Evolutionary conservation across 805 yeast species (phyloP).

Genomic region (Myxozyma nipponensis): DNA sequence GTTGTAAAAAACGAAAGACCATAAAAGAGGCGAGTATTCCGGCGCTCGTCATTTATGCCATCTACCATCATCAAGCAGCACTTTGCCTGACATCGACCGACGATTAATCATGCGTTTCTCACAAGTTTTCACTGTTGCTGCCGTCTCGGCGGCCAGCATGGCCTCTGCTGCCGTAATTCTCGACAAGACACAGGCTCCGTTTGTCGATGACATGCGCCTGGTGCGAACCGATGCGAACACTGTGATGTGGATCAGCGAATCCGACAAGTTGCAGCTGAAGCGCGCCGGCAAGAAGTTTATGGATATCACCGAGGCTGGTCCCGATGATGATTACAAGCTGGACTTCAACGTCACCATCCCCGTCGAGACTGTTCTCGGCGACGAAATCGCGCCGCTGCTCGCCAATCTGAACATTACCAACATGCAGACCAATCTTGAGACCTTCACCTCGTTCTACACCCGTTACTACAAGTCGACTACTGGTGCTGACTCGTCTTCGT

Average conservation of each 20-base stretch:
- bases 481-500: constrained; percentile 68
- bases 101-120: constrained; percentile 19
- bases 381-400: constrained; percentile 44
- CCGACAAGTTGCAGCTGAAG: constrained; percentile 45
- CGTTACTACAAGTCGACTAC: constrained; percentile 69
- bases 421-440: constrained; percentile 53
- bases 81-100: too few species aligned
- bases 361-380: constrained; percentile 36
- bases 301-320: constrained; percentile 22
- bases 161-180: constrained; percentile 21
- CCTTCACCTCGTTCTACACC: constrained; percentile 66
- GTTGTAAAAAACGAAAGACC: too few species aligned
- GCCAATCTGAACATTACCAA: constrained; percentile 45
- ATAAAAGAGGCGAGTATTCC: too few species aligned
- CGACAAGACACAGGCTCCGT: constrained; percentile 16
- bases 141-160: constrained; percentile 4
- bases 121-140: not conserved
- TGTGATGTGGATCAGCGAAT: constrained; percentile 38
- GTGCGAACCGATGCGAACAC: constrained; percentile 24
- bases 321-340: not conserved
- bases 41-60: too few species aligned
- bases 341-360: constrained; percentile 52
- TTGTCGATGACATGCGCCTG: constrained; percentile 23
- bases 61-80: too few species aligned
- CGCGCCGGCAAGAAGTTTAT: constrained; percentile 30